These are phyloP conservation scores for Cochlearia excelsa DNA, from an alignment of 345 rosid species.

Conservation along the genomic window DNA sequence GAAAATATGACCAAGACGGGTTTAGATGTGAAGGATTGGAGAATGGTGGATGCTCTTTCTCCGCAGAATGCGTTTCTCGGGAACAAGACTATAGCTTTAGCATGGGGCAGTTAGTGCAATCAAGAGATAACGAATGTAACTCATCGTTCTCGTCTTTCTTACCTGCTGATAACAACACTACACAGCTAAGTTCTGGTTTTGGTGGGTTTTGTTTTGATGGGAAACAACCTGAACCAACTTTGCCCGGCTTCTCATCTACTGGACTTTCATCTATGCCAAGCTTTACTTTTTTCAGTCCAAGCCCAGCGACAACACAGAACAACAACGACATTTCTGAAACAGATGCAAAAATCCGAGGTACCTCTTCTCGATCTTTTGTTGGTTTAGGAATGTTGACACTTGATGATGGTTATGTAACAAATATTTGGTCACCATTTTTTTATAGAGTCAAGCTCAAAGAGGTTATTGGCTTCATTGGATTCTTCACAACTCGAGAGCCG, in stretches of 20 bases:
- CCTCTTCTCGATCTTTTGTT: too few species aligned
- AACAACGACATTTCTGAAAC: conserved; percentile 30
- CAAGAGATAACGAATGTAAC: conserved; percentile 43
- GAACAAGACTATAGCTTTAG: conserved; percentile 62
- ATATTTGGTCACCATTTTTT: too few species aligned
- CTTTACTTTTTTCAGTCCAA: conserved; percentile 57
- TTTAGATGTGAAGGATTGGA: conserved; percentile 39
- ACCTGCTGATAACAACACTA: conserved; percentile 35
- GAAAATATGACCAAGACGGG: conserved; percentile 35
- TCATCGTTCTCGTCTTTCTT: conserved; percentile 58
- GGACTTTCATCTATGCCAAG: conserved; percentile 65
- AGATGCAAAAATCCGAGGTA: conserved; percentile 46
- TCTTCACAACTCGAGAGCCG: conserved; percentile 35
- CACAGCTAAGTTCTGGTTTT: conserved; percentile 17
- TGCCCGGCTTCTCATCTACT: conserved; percentile 34
- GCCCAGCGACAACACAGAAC: conserved; percentile 24
- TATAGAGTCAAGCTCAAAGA: conserved; percentile 42
- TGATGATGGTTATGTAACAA: conserved; percentile 10
- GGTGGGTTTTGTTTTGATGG: conserved; percentile 60
- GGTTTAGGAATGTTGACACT: not conserved
- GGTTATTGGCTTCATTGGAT: conserved; percentile 37
- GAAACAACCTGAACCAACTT: conserved; percentile 38
- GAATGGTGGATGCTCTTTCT: conserved; percentile 44
- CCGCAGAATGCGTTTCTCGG: conserved; percentile 36
- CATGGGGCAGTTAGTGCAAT: conserved; percentile 33